Evolutionary conservation across 2,329 filamentous ascomycete species (phyloP).

Genomic region (Fusarium haematococcum): DNA sequence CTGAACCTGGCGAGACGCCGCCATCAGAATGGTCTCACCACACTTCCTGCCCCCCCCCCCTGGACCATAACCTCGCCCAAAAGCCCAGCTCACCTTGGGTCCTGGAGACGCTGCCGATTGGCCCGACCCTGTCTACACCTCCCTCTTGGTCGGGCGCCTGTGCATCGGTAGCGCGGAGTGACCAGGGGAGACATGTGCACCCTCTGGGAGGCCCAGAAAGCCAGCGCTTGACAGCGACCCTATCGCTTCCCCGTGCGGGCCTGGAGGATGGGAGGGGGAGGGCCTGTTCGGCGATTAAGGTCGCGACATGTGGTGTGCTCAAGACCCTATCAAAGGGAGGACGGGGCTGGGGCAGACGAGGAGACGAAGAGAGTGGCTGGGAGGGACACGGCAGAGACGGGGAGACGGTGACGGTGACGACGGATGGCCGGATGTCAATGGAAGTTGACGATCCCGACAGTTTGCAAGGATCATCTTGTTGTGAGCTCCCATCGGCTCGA

Average conservation of each 20-base stretch:
- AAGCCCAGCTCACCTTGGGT: not conserved
- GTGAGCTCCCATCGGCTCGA: not conserved
- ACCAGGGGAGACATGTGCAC: constrained; percentile 13
- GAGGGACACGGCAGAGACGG: constrained; percentile 8
- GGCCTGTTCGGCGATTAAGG: constrained; percentile 33
- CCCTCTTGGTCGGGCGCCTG: constrained; percentile 40
- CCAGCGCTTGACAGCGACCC: constrained; percentile 4
- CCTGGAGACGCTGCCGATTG: constrained; percentile 40
- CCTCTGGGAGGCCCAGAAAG: not conserved
- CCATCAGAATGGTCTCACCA: constrained; percentile 40
- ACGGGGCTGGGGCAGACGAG: constrained; percentile 30
- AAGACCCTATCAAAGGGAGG: constrained; percentile 41
- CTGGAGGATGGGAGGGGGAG: constrained; percentile 12
- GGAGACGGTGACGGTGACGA: constrained; percentile 6
- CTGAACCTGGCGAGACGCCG: constrained; percentile 27
- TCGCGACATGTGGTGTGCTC: constrained; percentile 43
- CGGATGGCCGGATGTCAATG: constrained; percentile 28
- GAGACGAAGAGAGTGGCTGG: constrained; percentile 19
- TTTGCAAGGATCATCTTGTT: constrained; percentile 5
- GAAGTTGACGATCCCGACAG: constrained; percentile 23
- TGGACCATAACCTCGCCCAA: not conserved
- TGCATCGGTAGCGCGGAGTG: constrained; percentile 28
- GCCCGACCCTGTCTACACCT: constrained; percentile 7
- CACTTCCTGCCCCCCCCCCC: not conserved
- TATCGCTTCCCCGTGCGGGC: constrained; percentile 23